A percentile compares a stretch with the other conserved stretches of the same genome.
These are phyloP conservation scores for Eimeria sp. DNA, from an alignment of 169 alveolate genomes.

Conservation along the genomic window DNA sequence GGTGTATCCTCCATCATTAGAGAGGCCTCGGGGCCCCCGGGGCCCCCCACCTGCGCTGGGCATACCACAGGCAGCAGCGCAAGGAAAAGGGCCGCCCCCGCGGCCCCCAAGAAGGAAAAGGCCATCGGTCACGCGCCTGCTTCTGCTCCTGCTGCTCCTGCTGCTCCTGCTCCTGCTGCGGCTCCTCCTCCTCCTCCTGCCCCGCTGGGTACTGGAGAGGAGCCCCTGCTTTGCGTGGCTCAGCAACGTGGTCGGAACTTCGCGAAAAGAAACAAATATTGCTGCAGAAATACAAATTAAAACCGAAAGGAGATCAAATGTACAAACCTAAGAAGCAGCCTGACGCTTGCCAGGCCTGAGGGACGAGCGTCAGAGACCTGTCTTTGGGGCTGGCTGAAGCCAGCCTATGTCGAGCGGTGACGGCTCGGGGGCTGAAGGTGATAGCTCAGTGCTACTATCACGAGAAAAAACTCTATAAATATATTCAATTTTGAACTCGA, in stretches of 20 bases:
- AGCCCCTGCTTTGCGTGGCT: background rate
- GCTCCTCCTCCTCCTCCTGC: conserved; percentile 29
- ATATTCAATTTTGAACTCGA: too few species aligned
- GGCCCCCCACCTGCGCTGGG: conserved; percentile 2
- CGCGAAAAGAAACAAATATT: background rate
- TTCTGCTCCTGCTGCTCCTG: background rate
- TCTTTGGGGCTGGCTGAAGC: too few species aligned
- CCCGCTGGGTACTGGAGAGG: conserved; percentile 23
- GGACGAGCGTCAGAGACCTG: too few species aligned
- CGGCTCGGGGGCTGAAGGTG: too few species aligned
- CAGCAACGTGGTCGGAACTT: background rate
- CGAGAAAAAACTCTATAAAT: too few species aligned
- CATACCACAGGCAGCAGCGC: background rate
- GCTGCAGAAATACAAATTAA: background rate
- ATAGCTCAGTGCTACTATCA: too few species aligned
- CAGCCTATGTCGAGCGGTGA: too few species aligned
- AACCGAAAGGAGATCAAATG: background rate
- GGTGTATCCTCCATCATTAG: background rate
- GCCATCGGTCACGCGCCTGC: background rate
- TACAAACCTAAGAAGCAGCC: background rate
- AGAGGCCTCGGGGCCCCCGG: background rate
- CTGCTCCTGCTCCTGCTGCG: background rate
- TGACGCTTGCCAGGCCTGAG: too few species aligned
- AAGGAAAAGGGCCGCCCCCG: background rate
- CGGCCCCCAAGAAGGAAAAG: background rate